phyloP scores from a whole-genome alignment of 805 yeast species.

The Ogataea wickerhamii region DNA sequence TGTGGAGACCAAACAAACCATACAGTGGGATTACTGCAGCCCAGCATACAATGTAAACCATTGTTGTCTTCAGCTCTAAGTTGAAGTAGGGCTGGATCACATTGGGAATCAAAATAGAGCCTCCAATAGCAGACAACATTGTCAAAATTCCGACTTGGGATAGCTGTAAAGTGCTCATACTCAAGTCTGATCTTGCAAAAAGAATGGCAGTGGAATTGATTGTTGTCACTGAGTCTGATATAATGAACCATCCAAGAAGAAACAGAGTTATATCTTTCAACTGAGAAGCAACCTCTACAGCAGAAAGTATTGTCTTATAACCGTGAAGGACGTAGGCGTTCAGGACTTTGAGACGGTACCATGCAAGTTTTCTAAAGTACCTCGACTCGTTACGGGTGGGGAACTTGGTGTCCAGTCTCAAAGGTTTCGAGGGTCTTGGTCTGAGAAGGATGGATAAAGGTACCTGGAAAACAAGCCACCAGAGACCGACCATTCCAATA shows the following conservation, averaged over 20 bases:
- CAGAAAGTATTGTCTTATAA: slow-evolving; percentile 53
- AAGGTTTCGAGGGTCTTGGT: slow-evolving; percentile 40
- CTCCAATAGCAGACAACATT: slow-evolving; percentile 63
- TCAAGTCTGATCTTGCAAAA: slow-evolving; percentile 67
- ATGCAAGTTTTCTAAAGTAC: slow-evolving; percentile 9
- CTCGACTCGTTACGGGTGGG: slow-evolving; percentile 10
- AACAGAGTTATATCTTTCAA: slow-evolving; percentile 65
- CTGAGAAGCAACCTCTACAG: slow-evolving; percentile 57
- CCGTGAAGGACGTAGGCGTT: slow-evolving; percentile 49
- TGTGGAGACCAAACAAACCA: slow-evolving; percentile 61
- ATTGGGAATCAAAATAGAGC: slow-evolving; percentile 58
- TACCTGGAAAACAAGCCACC: slow-evolving; percentile 74
- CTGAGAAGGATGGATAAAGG: slow-evolving; percentile 52
- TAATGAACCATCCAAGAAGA: slow-evolving; percentile 69
- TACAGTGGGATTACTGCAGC: slow-evolving; percentile 67
- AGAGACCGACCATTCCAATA: slow-evolving; percentile 59
- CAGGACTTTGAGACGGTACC: slow-evolving; percentile 14
- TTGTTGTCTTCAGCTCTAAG: slow-evolving; percentile 43
- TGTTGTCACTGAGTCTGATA: slow-evolving; percentile 73
- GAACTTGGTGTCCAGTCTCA: slow-evolving; percentile 18
- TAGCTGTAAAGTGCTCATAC: slow-evolving; percentile 64
- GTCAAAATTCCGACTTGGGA: slow-evolving; percentile 64
- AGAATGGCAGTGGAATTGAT: slow-evolving; percentile 76
- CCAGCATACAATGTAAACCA: slow-evolving; percentile 54
- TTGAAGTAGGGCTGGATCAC: slow-evolving; percentile 35